phyloP scores from a whole-genome alignment of 805 yeast species.

The Henningerozyma blattae region DNA sequence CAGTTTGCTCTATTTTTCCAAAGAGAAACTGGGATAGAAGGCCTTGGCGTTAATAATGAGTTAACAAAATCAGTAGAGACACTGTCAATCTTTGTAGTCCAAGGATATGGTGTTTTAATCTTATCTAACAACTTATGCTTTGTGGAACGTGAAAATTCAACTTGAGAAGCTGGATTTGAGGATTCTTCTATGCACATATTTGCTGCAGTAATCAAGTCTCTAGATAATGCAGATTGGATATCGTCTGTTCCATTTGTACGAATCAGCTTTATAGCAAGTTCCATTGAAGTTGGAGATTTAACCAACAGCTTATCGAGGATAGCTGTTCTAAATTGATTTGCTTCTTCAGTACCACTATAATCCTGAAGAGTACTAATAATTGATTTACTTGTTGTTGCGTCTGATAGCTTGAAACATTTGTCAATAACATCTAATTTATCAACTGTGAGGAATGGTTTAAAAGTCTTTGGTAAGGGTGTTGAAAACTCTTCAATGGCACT shows the following conservation, averaged over 20 bases:
- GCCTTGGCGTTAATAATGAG: slow-evolving; percentile 21
- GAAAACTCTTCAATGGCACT: slow-evolving; percentile 69
- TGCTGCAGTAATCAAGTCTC: slow-evolving; percentile 67
- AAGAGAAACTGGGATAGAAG: slow-evolving; percentile 22
- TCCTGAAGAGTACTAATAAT: slow-evolving; percentile 41
- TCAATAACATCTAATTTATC: slow-evolving; percentile 58
- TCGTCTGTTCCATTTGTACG: slow-evolving; percentile 46
- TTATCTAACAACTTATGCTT: slow-evolving; percentile 52
- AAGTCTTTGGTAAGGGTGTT: slow-evolving; percentile 51
- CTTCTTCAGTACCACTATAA: slow-evolving; percentile 36
- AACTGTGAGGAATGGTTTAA: slow-evolving; percentile 43
- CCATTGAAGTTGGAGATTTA: slow-evolving; percentile 72
- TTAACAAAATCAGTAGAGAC: slow-evolving; percentile 10
- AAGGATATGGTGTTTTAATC: slow-evolving; percentile 38
- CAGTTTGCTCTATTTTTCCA: slow-evolving; percentile 20
- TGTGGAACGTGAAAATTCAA: slow-evolving; percentile 61
- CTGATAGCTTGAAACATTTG: slow-evolving; percentile 42
- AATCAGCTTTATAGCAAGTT: slow-evolving; percentile 58
- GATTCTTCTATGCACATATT: slow-evolving; percentile 40
- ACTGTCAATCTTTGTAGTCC: slow-evolving; percentile 27
- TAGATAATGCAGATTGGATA: slow-evolving; percentile 53
- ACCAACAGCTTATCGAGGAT: slow-evolving; percentile 43
- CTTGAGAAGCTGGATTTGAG: slow-evolving; percentile 26
- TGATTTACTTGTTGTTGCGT: slow-evolving; percentile 34
- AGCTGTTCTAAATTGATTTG: slow-evolving; percentile 52